Evolutionary conservation across 345 rosid genomes (phyloP), one percentile per base, ranked within the genome.

Genomic region (Rhizophora mangle): DNA sequence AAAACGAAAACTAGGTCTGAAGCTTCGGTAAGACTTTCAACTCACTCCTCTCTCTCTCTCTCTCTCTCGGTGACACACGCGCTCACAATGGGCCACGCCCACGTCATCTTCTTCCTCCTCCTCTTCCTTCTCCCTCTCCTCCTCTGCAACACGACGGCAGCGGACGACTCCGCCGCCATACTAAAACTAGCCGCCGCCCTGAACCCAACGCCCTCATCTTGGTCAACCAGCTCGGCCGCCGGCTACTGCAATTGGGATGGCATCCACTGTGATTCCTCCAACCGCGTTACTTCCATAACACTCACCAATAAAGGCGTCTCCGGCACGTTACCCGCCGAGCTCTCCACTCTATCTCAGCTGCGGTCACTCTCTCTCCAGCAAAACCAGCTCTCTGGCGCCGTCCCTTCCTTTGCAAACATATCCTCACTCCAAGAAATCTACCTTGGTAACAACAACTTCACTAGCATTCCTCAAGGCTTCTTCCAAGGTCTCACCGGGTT

Each of bases 381-480:
- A 20, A 93, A 93, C 69, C 49, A 66, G 0, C 83, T 93, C 65
- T 20, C 78, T 6, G 97, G 98, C 6, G 24, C 78, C 21, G 34
- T 94, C 19, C 97, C 97, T 3, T 82, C 91, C 8, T 71, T 94
- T 18, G 80, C 95, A 49, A 76, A 76, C 5, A 82, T 86, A 8
- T 16, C 88, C 3, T 68, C 61, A 65, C 82, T 94, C n/a, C 85
- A 80, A 62, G 68, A 67, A 8, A 39, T 91, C 37, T 82, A 36
- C 30, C 63, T 94, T 11, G 87, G 78, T 76, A 0, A 0, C 51
- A 94, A 94, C 74, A 72, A 64, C 1, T 94, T 94, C 84, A 79
- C 81, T 32, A 73, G 83, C 34, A 72, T 89, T n/a, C 76, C 87
- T 6, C 3, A 68, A 2, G 88, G 82, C 54, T 87, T 85, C 75